These are phyloP conservation scores for Ceratobasidium sp. DNA, from an alignment of 1,284 basidiomycete species.

Conservation along the genomic window DNA sequence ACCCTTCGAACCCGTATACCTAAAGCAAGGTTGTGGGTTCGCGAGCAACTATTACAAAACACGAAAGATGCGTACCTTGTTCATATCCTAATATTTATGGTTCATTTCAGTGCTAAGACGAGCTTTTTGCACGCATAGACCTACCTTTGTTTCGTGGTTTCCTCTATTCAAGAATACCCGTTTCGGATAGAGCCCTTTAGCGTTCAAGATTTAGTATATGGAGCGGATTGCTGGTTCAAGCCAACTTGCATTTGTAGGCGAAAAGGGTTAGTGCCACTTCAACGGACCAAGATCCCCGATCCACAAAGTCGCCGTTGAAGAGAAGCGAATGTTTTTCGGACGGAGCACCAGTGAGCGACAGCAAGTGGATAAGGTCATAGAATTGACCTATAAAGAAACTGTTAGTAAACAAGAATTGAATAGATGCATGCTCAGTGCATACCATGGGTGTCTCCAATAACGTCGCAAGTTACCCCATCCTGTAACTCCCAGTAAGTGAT, in stretches of 20 bases:
- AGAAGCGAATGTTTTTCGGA: constrained; percentile 81
- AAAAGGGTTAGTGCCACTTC: constrained; percentile 95
- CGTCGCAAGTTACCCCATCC: constrained; percentile 84
- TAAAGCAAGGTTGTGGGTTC: constrained; percentile 47
- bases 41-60: neutral
- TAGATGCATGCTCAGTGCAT: constrained; percentile 44
- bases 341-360: constrained; percentile 85
- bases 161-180: constrained; percentile 92
- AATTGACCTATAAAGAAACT: constrained; percentile 73
- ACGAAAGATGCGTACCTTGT: constrained; percentile 52
- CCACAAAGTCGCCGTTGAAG: constrained; percentile 97
- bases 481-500: neutral
- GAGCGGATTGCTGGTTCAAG: constrained; percentile 38
- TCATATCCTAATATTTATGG: constrained; percentile 61
- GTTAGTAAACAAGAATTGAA: neutral
- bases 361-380: constrained; percentile 91
- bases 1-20: constrained; percentile 92
- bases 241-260: constrained; percentile 87
- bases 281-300: constrained; percentile 96
- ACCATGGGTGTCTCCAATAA: constrained; percentile 93
- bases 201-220: constrained; percentile 37
- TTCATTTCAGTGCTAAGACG: neutral
- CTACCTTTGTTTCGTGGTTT: constrained; percentile 88
- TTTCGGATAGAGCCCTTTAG: constrained; percentile 83
- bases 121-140: neutral